Evolutionary conservation across 306 rosid species (phyloP).

Genomic region (Hylodesmum podocarpum): DNA sequence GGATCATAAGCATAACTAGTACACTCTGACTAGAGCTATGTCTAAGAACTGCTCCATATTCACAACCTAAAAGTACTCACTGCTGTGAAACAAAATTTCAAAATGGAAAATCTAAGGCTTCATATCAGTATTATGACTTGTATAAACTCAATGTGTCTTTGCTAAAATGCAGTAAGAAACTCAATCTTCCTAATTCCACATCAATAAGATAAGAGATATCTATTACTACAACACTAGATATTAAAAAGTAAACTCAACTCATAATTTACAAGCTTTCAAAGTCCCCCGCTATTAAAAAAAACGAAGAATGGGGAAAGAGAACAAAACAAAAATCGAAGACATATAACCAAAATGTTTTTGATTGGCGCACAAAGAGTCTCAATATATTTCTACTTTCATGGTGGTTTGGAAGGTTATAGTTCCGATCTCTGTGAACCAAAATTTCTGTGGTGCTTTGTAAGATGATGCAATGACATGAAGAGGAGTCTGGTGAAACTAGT

Average conservation of each 20-base stretch:
- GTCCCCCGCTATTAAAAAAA: conserved; percentile 31
- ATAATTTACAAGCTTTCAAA: conserved; percentile 37
- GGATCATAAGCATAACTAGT: not conserved
- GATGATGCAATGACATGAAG: conserved; percentile 12
- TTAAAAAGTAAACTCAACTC: conserved; percentile 6
- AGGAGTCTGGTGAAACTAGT: not conserved
- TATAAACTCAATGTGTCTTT: not conserved
- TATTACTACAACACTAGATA: conserved; percentile 16
- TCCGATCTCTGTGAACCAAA: not conserved
- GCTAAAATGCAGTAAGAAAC: not conserved
- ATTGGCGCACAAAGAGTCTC: conserved; percentile 24
- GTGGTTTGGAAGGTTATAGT: not conserved
- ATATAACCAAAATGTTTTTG: conserved; percentile 1
- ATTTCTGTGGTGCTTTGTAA: not conserved
- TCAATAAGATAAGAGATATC: conserved; percentile 16
- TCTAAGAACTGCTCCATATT: not conserved
- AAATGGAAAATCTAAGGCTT: not conserved
- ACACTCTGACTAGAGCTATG: not conserved
- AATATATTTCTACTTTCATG: conserved; percentile 4
- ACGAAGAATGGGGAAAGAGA: conserved; percentile 17
- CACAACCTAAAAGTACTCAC: not conserved
- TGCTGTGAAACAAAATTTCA: not conserved
- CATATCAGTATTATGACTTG: conserved; percentile 3
- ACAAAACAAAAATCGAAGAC: conserved; percentile 11
- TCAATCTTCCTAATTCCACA: conserved; percentile 18